Evolutionary conservation across 441 rosid genomes (phyloP), one percentile per base, ranked within the genome.

Genomic region (Dalechampia spathulata): DNA sequence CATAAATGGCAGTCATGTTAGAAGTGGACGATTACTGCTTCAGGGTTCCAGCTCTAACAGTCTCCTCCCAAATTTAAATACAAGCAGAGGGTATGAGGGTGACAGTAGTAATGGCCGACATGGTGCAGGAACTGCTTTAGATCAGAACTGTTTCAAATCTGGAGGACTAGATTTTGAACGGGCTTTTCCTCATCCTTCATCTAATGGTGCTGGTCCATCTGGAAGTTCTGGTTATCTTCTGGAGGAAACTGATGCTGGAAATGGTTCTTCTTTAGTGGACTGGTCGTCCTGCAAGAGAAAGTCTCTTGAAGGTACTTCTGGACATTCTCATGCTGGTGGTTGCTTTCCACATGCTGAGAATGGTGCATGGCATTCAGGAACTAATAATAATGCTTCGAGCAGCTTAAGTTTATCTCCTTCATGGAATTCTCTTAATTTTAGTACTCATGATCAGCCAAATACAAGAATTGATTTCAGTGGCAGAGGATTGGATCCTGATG

Each of bases 241-340:
- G 53, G 96, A 83, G 42, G 91, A 80, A 62, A 74, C 68, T 37
- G 64, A 61, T 55, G 75, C 78, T 43, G 70, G 76, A 65, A 74
- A 81, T 3, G 71, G 76, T 49, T 69, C 87, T 41, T 72, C 94
- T 26, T 40, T 78, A 52, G 81, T 80, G 55, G 64, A 68, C 67
- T 83, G 89, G 91, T 72, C 68, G 42, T 87, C 97, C 32, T 81
- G 93, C 91, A 87, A 90, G 74, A 81, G 96, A 74, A 90, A 76
- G 77, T 30, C 34, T 8, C 34, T 30, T 30, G 34, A 30, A 30
- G 34, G 34, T 30, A 80, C 89, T 49, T 78, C 97, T 32, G 78
- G 77, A 65, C 83, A 66, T 59, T 77, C 85, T 43, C 77, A 72
- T 70, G 61, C 78, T n/a, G 75, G 72, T 41, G 83, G 73, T 69